These are phyloP conservation scores for Alternaria angustiovoidea DNA, from an alignment of 2,329 filamentous ascomycete species.

Conservation along the genomic window DNA sequence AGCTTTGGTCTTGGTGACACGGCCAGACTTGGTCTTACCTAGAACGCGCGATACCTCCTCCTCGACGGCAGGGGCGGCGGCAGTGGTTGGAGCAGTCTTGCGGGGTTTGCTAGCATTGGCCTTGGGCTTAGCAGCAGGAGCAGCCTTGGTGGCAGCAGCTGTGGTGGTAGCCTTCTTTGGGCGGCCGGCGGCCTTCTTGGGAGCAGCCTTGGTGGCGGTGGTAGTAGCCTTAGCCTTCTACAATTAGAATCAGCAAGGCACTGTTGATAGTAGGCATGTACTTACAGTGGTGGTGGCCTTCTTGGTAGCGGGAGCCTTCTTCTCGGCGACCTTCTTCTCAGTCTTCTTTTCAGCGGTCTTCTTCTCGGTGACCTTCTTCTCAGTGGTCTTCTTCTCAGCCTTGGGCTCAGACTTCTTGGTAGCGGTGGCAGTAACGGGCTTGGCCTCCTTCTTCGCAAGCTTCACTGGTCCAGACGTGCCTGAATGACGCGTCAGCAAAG, in stretches of 20 bases:
- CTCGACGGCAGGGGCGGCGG: slow-evolving; percentile 68
- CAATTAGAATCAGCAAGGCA: slow-evolving; percentile 20
- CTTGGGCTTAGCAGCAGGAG: slow-evolving; percentile 49
- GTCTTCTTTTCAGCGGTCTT: slow-evolving; percentile 30
- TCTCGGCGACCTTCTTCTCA: slow-evolving; percentile 34
- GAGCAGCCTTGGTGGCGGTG: slow-evolving; percentile 28
- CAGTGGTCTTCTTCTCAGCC: slow-evolving; percentile 43
- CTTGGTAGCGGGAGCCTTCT: slow-evolving; percentile 34
- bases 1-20: slow-evolving; percentile 75
- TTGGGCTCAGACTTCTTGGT: slow-evolving; percentile 43
- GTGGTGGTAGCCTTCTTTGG: slow-evolving; percentile 35
- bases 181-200: slow-evolving; percentile 29
- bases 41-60: slow-evolving; percentile 73
- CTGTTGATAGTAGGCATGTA: not conserved
- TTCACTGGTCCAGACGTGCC: slow-evolving; percentile 89
- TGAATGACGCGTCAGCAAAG: slow-evolving; percentile 51
- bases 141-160: slow-evolving; percentile 38
- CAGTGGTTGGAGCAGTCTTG: slow-evolving; percentile 54
- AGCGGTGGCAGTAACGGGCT: slow-evolving; percentile 37
- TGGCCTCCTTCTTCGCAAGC: slow-evolving; percentile 79
- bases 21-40: slow-evolving; percentile 85
- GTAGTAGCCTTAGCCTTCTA: slow-evolving; percentile 43
- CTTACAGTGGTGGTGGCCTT: slow-evolving; percentile 41
- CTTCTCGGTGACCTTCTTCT: slow-evolving; percentile 32
- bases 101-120: slow-evolving; percentile 57